Evolutionary conservation across 208 protist genomes (phyloP).

Genomic region (Plasmodiophora brassicae): DNA sequence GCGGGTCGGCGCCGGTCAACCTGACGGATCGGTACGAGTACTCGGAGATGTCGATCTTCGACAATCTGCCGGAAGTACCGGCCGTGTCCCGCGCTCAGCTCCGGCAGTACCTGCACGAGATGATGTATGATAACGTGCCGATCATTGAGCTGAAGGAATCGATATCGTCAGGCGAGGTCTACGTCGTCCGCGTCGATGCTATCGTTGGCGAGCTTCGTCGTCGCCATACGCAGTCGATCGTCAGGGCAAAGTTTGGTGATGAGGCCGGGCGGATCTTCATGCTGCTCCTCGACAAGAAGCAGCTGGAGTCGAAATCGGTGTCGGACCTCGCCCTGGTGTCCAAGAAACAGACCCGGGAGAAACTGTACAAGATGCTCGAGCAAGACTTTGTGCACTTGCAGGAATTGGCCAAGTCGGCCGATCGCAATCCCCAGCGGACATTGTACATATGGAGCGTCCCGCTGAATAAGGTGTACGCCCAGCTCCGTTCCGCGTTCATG

Average conservation of each 20-base stretch:
- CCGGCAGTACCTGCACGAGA: background rate
- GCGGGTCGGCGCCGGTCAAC: background rate
- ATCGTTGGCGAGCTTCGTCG: background rate
- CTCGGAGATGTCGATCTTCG: slow-evolving; percentile 26
- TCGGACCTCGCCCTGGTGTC: background rate
- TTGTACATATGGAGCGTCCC: background rate
- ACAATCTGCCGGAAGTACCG: background rate
- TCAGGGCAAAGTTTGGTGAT: slow-evolving; percentile 5
- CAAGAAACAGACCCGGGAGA: background rate
- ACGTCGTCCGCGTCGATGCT: background rate
- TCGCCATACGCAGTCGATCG: background rate
- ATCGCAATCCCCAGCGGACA: slow-evolving; percentile 21
- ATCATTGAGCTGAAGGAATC: slow-evolving; percentile 27
- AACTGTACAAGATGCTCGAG: background rate
- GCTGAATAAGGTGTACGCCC: background rate
- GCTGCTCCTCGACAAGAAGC: slow-evolving; percentile 13
- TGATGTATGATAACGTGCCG: background rate
- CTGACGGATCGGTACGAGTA: background rate
- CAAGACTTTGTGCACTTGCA: background rate
- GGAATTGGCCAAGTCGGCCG: background rate
- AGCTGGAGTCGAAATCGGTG: background rate
- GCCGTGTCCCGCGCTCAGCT: background rate
- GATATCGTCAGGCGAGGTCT: slow-evolving; percentile 7
- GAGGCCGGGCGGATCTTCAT: slow-evolving; percentile 12
- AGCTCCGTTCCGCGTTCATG: background rate